A percentile compares a stretch with the other conserved stretches of the same genome.
phyloP scores from a whole-genome alignment of 805 yeast species.

The Ogataea siamensis region DNA sequence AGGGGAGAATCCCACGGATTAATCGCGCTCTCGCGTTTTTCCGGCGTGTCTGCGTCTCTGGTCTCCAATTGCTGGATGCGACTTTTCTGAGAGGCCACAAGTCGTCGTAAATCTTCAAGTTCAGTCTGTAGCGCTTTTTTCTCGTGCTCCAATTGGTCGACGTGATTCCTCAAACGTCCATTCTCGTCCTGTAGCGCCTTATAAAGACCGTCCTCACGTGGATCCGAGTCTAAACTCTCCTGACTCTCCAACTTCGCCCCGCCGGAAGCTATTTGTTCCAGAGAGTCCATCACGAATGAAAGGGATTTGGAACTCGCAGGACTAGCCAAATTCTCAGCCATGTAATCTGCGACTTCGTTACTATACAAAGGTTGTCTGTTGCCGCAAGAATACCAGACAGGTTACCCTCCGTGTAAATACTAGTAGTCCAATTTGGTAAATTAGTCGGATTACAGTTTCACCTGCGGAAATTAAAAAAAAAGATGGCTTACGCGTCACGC shows the following conservation, averaged over 20 bases:
- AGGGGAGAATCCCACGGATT: slow-evolving; percentile 29
- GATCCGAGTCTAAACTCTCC: slow-evolving; percentile 1
- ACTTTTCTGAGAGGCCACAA: slow-evolving; percentile 6
- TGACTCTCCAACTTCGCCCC: slow-evolving; percentile 6
- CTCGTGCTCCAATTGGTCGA: slow-evolving; percentile 1
- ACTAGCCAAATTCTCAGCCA: slow-evolving; percentile 6
- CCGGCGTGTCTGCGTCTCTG: neutral
- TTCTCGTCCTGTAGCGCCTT: slow-evolving; percentile 12
- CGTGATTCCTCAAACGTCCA: slow-evolving; percentile 1
- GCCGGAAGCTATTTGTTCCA: slow-evolving; percentile 9
- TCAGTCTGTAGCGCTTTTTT: slow-evolving; percentile 1
- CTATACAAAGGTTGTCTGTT: neutral
- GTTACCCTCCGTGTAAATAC: slow-evolving; percentile 1
- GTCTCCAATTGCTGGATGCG: slow-evolving; percentile 3
- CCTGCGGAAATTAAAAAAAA: slow-evolving; percentile 5
- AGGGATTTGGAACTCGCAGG: slow-evolving; percentile 8
- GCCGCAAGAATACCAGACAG: neutral
- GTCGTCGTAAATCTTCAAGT: slow-evolving; percentile 7
- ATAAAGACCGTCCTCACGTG: neutral
- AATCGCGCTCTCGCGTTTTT: slow-evolving; percentile 5
- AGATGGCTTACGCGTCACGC: slow-evolving; percentile 11
- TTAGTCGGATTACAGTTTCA: slow-evolving; percentile 2
- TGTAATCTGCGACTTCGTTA: neutral
- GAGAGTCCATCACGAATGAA: slow-evolving; percentile 9
- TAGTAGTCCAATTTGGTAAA: neutral